Conservation (phyloP, 2,329 filamentous ascomycete genomes). For the Phialemonium atrogriseum region DNA sequence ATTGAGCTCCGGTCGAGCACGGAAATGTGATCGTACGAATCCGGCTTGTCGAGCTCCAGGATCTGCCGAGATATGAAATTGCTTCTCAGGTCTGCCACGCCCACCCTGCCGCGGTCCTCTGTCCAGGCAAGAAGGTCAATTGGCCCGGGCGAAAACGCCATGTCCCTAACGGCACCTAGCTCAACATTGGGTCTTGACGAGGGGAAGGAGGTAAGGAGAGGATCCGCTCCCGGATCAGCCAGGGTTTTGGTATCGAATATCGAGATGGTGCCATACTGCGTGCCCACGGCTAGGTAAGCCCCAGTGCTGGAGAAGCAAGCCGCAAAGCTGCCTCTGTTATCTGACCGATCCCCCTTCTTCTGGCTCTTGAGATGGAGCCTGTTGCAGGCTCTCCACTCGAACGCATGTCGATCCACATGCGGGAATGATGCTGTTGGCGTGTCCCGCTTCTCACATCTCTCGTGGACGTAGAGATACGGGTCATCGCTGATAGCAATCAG, state of each 20-base stretch:
- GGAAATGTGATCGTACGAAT: conserved; percentile 46
- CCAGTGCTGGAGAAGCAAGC: conserved; percentile 69
- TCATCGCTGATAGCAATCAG: conserved; percentile 83
- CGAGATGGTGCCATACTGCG: conserved; percentile 72
- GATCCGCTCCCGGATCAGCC: conserved; percentile 36
- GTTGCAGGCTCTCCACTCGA: conserved; percentile 42
- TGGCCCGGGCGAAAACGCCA: conserved; percentile 84
- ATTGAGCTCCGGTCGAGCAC: conserved; percentile 48
- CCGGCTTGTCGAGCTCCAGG: conserved; percentile 52
- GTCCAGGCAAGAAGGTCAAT: conserved; percentile 92
- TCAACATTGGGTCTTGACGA: conserved; percentile 66
- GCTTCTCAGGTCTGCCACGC: conserved; percentile 63
- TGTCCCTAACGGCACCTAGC: conserved; percentile 75
- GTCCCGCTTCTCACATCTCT: conserved; percentile 34
- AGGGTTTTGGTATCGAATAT: conserved; percentile 56
- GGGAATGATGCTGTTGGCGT: conserved; percentile 13
- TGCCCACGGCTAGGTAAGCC: conserved; percentile 64
- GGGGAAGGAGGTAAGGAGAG: conserved; percentile 66
- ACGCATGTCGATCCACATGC: conserved; percentile 19
- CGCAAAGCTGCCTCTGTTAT: conserved; percentile 64
- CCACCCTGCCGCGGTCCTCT: conserved; percentile 72
- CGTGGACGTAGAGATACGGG: conserved; percentile 77
- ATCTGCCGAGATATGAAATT: conserved; percentile 62
- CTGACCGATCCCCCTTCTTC: conserved; percentile 41
- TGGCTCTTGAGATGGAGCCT: conserved; percentile 52